These are phyloP conservation scores for Fraxinus sp. DNA, from an alignment of 305 asterid species.

Conservation along the genomic window DNA sequence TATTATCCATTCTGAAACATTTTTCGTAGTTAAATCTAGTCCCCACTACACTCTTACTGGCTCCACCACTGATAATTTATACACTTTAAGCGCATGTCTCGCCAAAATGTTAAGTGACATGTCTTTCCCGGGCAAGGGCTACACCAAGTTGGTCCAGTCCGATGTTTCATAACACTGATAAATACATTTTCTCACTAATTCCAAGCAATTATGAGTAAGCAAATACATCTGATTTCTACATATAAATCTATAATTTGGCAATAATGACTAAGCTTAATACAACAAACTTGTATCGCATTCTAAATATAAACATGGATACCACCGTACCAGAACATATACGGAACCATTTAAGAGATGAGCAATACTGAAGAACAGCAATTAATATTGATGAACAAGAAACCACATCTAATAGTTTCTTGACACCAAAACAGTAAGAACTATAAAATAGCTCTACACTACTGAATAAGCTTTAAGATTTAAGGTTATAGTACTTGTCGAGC, in stretches of 20 bases:
- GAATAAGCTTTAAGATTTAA: constrained; percentile 30
- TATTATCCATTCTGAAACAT: not conserved
- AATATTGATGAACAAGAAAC: not conserved
- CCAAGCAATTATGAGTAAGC: not conserved
- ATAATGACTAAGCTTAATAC: not conserved
- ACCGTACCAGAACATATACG: not conserved
- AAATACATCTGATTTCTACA: not conserved
- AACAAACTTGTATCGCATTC: not conserved
- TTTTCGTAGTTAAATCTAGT: not conserved
- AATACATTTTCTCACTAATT: not conserved
- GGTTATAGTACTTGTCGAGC: constrained; percentile 80
- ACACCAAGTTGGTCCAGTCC: not conserved
- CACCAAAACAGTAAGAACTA: not conserved
- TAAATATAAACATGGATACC: not conserved
- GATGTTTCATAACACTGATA: not conserved
- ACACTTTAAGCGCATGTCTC: not conserved
- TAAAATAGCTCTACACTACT: not conserved
- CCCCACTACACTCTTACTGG: not conserved
- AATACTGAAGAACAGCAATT: not conserved
- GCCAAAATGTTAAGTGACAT: not conserved
- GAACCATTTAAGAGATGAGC: not conserved
- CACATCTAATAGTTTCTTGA: not conserved
- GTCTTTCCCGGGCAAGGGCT: not conserved
- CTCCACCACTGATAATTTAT: not conserved
- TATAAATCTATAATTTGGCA: not conserved